Percentiles rank a stretch among this genome's conserved stretches.
phyloP scores from a whole-genome alignment of 345 rosid genomes.

The Rhodamnia argentea region DNA sequence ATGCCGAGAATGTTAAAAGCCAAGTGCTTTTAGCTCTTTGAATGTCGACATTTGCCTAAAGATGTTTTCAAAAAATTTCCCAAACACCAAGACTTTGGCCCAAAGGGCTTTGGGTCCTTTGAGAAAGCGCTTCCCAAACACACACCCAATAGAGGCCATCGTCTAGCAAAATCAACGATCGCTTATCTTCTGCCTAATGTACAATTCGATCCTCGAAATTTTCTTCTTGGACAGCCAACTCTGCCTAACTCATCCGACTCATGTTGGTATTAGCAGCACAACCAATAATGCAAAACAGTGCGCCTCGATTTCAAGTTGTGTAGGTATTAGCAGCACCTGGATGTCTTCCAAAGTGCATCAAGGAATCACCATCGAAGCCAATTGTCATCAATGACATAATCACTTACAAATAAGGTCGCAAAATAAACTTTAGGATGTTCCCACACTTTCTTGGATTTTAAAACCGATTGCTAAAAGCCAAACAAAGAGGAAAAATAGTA shows the following conservation, averaged over 20 bases:
- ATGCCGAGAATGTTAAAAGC: no score
- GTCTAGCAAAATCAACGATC: no score
- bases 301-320: neutral
- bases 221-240: no score
- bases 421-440: neutral
- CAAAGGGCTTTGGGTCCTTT: no score
- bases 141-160: no score
- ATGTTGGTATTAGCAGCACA: fast-evolving
- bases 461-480: neutral
- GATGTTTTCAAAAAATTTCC: no score
- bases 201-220: no score
- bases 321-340: neutral
- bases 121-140: no score
- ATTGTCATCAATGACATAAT: neutral
- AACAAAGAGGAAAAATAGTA: neutral
- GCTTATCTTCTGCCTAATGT: no score
- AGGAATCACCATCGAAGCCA: neutral
- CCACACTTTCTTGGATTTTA: neutral
- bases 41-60: no score
- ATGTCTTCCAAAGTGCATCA: neutral
- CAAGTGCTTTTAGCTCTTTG: no score
- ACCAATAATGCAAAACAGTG: neutral
- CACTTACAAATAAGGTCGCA: neutral
- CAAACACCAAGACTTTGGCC: no score
- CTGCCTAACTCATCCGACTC: neutral